Conservation (phyloP, 306 rosid species). For the Geum urbanum region DNA sequence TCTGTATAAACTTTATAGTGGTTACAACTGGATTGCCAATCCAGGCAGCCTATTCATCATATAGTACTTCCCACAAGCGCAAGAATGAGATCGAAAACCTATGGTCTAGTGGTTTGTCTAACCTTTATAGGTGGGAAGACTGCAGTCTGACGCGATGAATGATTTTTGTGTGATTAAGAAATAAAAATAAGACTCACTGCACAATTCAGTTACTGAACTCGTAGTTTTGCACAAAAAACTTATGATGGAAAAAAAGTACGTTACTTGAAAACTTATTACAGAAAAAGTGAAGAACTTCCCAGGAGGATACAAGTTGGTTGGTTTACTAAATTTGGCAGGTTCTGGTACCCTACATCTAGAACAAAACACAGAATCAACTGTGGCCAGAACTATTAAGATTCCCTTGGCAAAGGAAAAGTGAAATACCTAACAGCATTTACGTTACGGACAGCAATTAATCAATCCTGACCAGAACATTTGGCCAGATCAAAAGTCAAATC, state of each 20-base stretch:
- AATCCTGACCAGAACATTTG: not conserved
- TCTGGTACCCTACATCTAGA: no score
- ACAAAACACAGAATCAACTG: not conserved
- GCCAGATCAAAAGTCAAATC: not conserved
- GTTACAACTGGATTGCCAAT: not conserved
- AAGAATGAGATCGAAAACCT: not conserved
- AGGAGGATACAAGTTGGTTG: no score
- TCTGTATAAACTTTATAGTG: not conserved
- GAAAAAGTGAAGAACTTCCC: no score
- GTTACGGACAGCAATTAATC: not conserved
- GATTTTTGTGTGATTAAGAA: no score
- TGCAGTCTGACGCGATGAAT: not conserved
- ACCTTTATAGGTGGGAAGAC: not conserved
- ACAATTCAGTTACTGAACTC: no score
- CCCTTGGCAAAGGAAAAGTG: not conserved
- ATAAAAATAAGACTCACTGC: no score
- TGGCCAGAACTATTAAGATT: not conserved
- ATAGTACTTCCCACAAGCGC: not conserved
- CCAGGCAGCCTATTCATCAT: not conserved
- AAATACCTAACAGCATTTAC: not conserved
- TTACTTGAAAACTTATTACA: no score
- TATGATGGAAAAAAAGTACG: no score
- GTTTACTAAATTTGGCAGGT: no score
- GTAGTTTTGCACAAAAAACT: no score
- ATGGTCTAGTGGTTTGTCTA: not conserved